Evolutionary conservation across 2,329 filamentous ascomycete genomes (phyloP), one percentile per base, ranked within the genome.

Genomic region (Aspergillus glaucus): DNA sequence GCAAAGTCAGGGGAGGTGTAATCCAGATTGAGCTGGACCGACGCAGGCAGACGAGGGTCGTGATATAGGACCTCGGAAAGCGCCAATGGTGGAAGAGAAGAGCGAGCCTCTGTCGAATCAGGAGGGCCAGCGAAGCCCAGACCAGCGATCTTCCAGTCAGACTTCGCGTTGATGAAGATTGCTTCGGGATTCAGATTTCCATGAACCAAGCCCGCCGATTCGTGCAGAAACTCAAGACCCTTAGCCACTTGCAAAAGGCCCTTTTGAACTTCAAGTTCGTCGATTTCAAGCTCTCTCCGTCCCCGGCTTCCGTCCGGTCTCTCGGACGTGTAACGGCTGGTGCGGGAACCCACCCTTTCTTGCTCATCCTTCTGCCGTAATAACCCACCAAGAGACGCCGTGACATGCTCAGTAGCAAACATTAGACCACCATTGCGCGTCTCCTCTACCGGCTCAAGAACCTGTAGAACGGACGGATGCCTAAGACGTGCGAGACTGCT

Each of bases 71-170:
- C 84, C 68, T 96, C 90, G 24, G 87, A 85, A 17, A 97, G 78
- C 55, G 83, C 88, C 57, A 97, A 85, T 8, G 88, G 86, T 39
- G 85, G 79, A 44, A 95, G 82, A 3, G 88, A 86, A 3, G 88
- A 87, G 42, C 85, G 77, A 56, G 86, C 84, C 24, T 82, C 84
- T 17, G 87, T 87, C 59, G 81, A 80, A 58, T 90, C 87, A 44
- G 88, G 82, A 12, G 90, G 87, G 42, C 87, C 87, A 64, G 87
- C 88, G 67, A 96, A 98, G 0, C 87, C 82, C 36, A 98, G 79
- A n/a, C 92, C 93, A 59, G 90, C 92, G 52, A 98, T 88, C 68
- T 98, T 98, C 93, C 93, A 98, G 69, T 98, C 93, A 43, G 88
- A 95, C 81, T 98, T 98, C 37, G 88, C 82, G 71, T 98, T 98